A percentile compares a stretch with the other conserved stretches of the same genome.
phyloP scores from a whole-genome alignment of 345 rosid species.

The Salix exigua region DNA sequence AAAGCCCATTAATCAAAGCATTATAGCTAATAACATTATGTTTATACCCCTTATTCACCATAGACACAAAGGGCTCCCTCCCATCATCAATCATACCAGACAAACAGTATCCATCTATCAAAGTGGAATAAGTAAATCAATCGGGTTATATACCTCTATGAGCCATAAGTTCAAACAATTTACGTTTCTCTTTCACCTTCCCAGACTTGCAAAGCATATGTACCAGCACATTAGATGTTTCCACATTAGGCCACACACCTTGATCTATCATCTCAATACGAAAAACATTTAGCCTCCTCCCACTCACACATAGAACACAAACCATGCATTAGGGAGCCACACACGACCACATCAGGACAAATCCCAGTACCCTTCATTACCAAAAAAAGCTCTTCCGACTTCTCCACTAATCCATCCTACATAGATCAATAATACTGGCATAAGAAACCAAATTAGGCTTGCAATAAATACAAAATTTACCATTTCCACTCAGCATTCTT shows the following conservation, averaged over 20 bases:
- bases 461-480: constrained; percentile 6
- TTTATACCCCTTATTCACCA: constrained; percentile 14
- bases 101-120: constrained; percentile 24
- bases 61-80: constrained; percentile 11
- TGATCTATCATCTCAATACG: constrained; percentile 19
- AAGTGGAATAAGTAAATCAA: constrained; percentile 7
- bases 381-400: constrained; percentile 31
- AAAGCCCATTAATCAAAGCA: constrained; percentile 20
- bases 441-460: constrained; percentile 20
- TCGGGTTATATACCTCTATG: constrained; percentile 14
- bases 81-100: constrained; percentile 16
- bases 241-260: constrained; percentile 14
- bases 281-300: constrained; percentile 21
- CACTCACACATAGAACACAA: constrained; percentile 20
- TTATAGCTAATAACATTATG: constrained; percentile 15
- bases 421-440: constrained; percentile 24
- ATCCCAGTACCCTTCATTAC: constrained; percentile 30
- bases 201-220: constrained; percentile 14
- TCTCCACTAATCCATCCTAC: constrained; percentile 24
- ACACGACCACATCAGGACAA: constrained; percentile 22
- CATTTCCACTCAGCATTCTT: constrained; percentile 19
- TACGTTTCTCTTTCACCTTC: constrained; percentile 21
- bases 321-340: constrained; percentile 20
- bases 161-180: constrained; percentile 17
- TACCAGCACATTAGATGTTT: constrained; percentile 17